Evolutionary conservation across 2,329 filamentous ascomycete genomes (phyloP).

Genomic region (Stemphylium vesicarium): DNA sequence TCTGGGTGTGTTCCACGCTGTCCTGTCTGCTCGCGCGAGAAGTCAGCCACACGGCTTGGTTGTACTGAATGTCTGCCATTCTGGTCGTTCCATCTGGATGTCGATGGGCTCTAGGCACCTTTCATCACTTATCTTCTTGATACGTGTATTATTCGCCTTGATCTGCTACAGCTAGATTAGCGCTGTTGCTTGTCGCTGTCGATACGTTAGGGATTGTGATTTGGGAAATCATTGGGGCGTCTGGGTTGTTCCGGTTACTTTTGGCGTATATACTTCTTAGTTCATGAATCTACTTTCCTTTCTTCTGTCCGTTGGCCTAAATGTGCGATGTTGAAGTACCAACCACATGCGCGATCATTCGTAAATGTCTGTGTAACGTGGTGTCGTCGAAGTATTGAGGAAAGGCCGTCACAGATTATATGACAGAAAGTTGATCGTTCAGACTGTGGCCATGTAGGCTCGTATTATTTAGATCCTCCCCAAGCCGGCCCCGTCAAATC

Average conservation of each 20-base stretch:
- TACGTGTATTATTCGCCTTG: slow-evolving; percentile 25
- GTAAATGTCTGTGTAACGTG: too few relatives aligned
- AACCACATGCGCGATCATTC: too few relatives aligned
- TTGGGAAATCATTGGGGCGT: neutral
- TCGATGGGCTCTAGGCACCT: slow-evolving; percentile 6
- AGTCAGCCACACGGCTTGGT: slow-evolving; percentile 23
- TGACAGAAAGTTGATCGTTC: too few relatives aligned
- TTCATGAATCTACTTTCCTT: neutral
- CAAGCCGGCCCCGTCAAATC: too few relatives aligned
- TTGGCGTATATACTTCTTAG: slow-evolving; percentile 8
- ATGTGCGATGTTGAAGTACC: too few relatives aligned
- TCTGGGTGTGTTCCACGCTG: slow-evolving; percentile 1
- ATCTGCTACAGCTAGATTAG: slow-evolving; percentile 8
- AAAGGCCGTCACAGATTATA: too few relatives aligned
- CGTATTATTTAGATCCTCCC: too few relatives aligned
- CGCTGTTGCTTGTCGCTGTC: slow-evolving; percentile 6
- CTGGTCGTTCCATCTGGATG: slow-evolving; percentile 10
- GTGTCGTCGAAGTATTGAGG: too few relatives aligned
- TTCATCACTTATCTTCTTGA: slow-evolving; percentile 13
- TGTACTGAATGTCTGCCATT: slow-evolving; percentile 22
- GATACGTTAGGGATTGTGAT: neutral
- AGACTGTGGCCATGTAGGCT: too few relatives aligned
- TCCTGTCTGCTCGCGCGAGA: slow-evolving; percentile 13
- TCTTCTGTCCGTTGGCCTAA: too few relatives aligned
- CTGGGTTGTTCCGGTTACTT: neutral